Conservation (phyloP, 2,329 filamentous ascomycete genomes). For the Penicillium sp. region DNA sequence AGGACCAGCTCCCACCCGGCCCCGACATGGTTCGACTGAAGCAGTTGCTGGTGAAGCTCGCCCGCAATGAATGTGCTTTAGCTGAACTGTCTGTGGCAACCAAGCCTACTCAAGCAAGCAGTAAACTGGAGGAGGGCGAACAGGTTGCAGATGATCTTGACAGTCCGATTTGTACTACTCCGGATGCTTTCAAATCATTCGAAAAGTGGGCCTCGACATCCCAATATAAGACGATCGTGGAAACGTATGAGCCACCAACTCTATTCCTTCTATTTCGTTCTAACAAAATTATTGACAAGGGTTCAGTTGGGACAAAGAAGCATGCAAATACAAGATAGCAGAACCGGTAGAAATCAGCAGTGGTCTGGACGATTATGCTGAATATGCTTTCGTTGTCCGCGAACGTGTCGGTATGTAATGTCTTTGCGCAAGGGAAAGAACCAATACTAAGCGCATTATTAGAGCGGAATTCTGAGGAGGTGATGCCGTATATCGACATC, state of each 20-base stretch:
- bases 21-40: slow-evolving; percentile 13
- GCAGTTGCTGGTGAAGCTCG: slow-evolving; percentile 8
- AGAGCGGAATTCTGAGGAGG: slow-evolving; percentile 29
- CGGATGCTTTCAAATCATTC: slow-evolving; percentile 19
- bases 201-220: slow-evolving; percentile 22
- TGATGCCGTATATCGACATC: slow-evolving; percentile 32
- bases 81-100: not conserved
- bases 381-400: slow-evolving; percentile 32
- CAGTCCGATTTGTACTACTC: slow-evolving; percentile 14
- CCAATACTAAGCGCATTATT: slow-evolving; percentile 18
- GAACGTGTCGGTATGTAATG: slow-evolving; percentile 24
- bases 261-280: slow-evolving; percentile 3
- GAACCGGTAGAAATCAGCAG: slow-evolving; percentile 24
- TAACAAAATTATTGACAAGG: slow-evolving; percentile 13
- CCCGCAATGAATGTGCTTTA: not conserved
- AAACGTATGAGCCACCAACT: slow-evolving; percentile 22
- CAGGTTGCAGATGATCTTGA: slow-evolving; percentile 4
- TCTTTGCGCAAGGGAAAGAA: slow-evolving; percentile 13
- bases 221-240: slow-evolving; percentile 24
- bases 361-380: slow-evolving; percentile 23
- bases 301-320: slow-evolving; percentile 32
- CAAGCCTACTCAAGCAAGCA: not conserved
- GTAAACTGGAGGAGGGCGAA: not conserved
- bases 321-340: slow-evolving; percentile 34
- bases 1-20: slow-evolving; percentile 9